Conservation (phyloP, 129 eudicot genomes). For the Smallanthus sonchifolius region DNA sequence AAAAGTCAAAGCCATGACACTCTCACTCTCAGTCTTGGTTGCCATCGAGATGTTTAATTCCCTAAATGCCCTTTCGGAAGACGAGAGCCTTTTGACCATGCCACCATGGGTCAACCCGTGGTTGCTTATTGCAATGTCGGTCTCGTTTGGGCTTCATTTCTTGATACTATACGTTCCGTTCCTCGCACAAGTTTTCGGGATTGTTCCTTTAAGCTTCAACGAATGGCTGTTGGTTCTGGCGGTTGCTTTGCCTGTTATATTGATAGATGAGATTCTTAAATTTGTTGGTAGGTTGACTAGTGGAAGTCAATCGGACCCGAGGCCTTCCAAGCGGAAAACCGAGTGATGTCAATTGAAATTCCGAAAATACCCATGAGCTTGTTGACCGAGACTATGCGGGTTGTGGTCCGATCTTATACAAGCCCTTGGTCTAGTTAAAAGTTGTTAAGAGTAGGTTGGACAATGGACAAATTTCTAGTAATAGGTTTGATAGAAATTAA, state of each 20-base stretch:
- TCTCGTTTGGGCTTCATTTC: constrained; percentile 79
- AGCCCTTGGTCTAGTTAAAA: constrained; percentile 31
- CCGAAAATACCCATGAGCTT: constrained; percentile 6
- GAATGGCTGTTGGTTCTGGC: constrained; percentile 84
- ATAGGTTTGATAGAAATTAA: constrained; percentile 30
- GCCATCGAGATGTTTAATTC: constrained; percentile 90
- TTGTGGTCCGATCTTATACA: constrained; percentile 17
- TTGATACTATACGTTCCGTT: constrained; percentile 81
- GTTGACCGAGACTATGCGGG: constrained; percentile 17
- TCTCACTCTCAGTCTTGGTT: constrained; percentile 71
- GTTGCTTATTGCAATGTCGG: constrained; percentile 76
- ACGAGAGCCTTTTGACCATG: constrained; percentile 72
- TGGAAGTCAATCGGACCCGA: constrained; percentile 21
- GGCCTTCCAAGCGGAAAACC: constrained; percentile 28
- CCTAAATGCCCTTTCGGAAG: constrained; percentile 79
- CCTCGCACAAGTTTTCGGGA: constrained; percentile 70
- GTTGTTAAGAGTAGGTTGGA: constrained; percentile 26
- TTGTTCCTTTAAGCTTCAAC: constrained; percentile 76
- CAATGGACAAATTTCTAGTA: constrained; percentile 19
- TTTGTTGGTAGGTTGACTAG: constrained; percentile 60
- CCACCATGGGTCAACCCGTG: constrained; percentile 98
- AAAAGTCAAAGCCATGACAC: constrained; percentile 80
- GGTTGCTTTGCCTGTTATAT: constrained; percentile 77
- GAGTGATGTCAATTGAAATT: constrained; percentile 21
- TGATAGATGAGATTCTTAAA: constrained; percentile 89